phyloP scores from a whole-genome alignment of 140 eudicot genomes.

The Senecio squalidus region DNA sequence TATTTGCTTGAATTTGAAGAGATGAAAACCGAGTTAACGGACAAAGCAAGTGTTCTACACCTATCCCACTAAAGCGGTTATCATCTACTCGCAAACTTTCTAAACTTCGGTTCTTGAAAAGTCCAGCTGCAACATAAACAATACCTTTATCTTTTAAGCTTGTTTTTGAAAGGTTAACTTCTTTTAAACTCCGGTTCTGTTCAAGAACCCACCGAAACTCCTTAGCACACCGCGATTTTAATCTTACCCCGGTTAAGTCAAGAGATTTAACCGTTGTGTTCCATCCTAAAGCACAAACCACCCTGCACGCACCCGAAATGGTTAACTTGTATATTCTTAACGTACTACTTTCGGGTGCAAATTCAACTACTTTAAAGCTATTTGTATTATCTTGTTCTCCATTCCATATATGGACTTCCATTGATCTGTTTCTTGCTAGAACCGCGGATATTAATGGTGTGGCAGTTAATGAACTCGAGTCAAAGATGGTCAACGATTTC shows the following conservation, averaged over 20 bases:
- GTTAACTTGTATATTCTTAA: constrained; percentile 53
- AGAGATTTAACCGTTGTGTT: constrained; percentile 70
- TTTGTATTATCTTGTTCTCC: constrained; percentile 31
- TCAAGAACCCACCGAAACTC: constrained; percentile 89
- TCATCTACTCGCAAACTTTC: constrained; percentile 54
- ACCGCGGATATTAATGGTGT: constrained; percentile 82
- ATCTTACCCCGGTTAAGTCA: constrained; percentile 71
- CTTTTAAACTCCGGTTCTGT: constrained; percentile 66
- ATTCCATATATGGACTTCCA: constrained; percentile 83
- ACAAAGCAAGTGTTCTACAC: constrained; percentile 79
- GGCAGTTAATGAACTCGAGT: constrained; percentile 57
- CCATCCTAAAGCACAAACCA: constrained; percentile 69
- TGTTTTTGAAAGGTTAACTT: constrained; percentile 64
- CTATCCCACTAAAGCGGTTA: constrained; percentile 60
- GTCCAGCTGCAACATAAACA: constrained; percentile 82
- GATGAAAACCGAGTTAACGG: constrained; percentile 85
- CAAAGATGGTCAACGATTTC: constrained; percentile 64
- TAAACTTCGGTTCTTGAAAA: constrained; percentile 61
- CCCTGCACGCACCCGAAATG: constrained; percentile 61
- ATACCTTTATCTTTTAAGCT: constrained; percentile 75
- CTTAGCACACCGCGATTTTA: constrained; percentile 79
- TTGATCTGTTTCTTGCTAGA: constrained; percentile 72
- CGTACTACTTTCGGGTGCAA: constrained; percentile 62
- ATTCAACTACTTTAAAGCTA: constrained; percentile 67
- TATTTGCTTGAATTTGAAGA: constrained; percentile 73